Conservation (phyloP, 1,139 yeast species). For the Zygoascus hellenicus region DNA sequence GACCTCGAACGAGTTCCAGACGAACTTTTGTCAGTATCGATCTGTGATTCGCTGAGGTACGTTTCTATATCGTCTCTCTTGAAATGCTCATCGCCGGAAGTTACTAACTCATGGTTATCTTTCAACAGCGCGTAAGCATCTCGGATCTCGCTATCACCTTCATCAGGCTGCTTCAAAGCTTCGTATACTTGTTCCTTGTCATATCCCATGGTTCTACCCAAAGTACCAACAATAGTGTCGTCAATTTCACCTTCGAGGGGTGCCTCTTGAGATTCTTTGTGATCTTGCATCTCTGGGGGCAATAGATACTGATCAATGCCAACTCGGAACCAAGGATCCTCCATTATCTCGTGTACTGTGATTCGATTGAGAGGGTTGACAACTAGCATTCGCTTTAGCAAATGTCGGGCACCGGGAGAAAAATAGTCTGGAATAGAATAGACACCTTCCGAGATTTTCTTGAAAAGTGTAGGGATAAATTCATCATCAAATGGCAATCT, state of each 20-base stretch:
- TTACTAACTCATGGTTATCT: slow-evolving; percentile 50
- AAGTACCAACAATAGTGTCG: slow-evolving; percentile 72
- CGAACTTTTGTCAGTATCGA: background rate
- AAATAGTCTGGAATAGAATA: slow-evolving; percentile 88
- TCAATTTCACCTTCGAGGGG: slow-evolving; percentile 43
- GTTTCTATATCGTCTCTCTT: slow-evolving; percentile 31
- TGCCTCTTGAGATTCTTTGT: slow-evolving; percentile 31
- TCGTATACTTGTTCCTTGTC: slow-evolving; percentile 80
- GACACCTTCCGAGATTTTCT: slow-evolving; percentile 91
- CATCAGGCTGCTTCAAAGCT: slow-evolving; percentile 47
- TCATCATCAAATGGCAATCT: slow-evolving; percentile 97
- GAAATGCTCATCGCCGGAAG: slow-evolving; percentile 20
- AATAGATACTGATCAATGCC: slow-evolving; percentile 77
- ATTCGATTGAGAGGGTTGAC: slow-evolving; percentile 95
- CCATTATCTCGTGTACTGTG: slow-evolving; percentile 89
- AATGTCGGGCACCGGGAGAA: slow-evolving; percentile 79
- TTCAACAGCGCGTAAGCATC: slow-evolving; percentile 88
- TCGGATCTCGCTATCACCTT: slow-evolving; percentile 66
- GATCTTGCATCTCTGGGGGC: slow-evolving; percentile 46
- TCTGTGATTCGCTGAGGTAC: slow-evolving; percentile 27
- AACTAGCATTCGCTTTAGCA: slow-evolving; percentile 88
- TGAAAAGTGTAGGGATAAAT: slow-evolving; percentile 91
- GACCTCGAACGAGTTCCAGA: slow-evolving; percentile 6
- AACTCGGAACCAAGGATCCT: slow-evolving; percentile 91
- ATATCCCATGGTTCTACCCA: slow-evolving; percentile 88